A percentile compares a stretch with the other conserved stretches of the same genome.
Evolutionary conservation across 345 rosid species (phyloP).

Genomic region (Lumnitzera racemosa): DNA sequence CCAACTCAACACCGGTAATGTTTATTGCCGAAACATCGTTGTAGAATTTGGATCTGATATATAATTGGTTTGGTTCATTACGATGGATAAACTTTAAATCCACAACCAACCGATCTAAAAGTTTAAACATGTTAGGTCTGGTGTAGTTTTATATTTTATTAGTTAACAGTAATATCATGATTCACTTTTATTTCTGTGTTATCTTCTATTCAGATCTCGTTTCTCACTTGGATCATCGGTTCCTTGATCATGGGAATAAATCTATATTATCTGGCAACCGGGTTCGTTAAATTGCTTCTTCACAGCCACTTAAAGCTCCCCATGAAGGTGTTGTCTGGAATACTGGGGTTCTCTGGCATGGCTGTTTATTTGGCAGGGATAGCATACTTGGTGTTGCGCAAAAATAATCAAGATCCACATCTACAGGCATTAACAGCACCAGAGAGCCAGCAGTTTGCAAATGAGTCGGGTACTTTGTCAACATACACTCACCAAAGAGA

Average conservation of each 20-base stretch:
- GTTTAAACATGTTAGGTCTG: too few species aligned
- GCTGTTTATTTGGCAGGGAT: conserved; percentile 59
- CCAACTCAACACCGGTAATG: conserved; percentile 49
- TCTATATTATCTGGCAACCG: conserved; percentile 48
- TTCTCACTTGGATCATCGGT: conserved; percentile 76
- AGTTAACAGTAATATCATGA: too few species aligned
- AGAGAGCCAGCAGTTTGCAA: conserved; percentile 14
- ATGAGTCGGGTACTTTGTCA: conserved; percentile 12
- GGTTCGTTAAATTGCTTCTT: conserved; percentile 54
- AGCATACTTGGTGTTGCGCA: conserved; percentile 62
- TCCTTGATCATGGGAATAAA: conserved; percentile 71
- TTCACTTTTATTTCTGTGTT: not conserved
- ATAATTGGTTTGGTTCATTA: not conserved
- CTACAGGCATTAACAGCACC: conserved; percentile 43
- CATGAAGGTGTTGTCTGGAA: conserved; percentile 37
- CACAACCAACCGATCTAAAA: too few species aligned
- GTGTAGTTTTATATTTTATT: too few species aligned
- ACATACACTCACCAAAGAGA: conserved; percentile 42
- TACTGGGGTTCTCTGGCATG: conserved; percentile 56
- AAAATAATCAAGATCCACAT: conserved; percentile 32
- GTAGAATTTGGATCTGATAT: not conserved
- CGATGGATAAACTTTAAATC: too few species aligned
- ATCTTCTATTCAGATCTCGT: conserved; percentile 36
- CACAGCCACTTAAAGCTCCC: conserved; percentile 34
- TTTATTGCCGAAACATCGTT: not conserved